A percentile compares a stretch with the other conserved stretches of the same genome.
phyloP scores from a whole-genome alignment of 2,329 filamentous ascomycete species.

The Seiridium unicorne region DNA sequence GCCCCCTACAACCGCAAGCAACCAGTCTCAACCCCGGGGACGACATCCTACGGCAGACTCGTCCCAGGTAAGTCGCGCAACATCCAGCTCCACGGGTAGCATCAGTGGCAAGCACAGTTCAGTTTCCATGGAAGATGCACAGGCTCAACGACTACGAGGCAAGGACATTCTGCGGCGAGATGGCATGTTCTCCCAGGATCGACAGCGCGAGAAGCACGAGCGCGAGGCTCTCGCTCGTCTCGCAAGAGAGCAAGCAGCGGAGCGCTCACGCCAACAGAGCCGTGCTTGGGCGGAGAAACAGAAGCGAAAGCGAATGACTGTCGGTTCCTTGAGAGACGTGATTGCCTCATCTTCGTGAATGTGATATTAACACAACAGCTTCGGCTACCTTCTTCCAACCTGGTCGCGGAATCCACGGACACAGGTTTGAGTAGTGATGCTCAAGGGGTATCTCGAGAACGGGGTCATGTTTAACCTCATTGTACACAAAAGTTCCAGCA shows the following conservation, averaged over 20 bases:
- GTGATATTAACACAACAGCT: too few relatives aligned
- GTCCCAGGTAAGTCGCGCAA: slow-evolving; percentile 31
- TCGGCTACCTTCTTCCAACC: too few relatives aligned
- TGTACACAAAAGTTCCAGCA: slow-evolving; percentile 13
- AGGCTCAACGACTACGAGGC: slow-evolving; percentile 51
- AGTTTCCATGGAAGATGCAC: slow-evolving; percentile 48
- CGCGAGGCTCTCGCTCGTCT: slow-evolving; percentile 52
- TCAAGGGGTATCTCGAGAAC: too few relatives aligned
- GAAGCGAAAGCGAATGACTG: slow-evolving; percentile 35
- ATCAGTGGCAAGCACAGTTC: slow-evolving; percentile 43
- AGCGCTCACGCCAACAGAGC: slow-evolving; percentile 57
- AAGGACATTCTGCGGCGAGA: slow-evolving; percentile 55
- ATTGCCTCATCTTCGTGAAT: slow-evolving; percentile 6
- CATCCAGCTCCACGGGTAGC: slow-evolving; percentile 46
- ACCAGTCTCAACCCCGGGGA: slow-evolving; percentile 25
- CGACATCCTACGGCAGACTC: slow-evolving; percentile 17
- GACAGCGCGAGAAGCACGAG: slow-evolving; percentile 52
- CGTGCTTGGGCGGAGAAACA: slow-evolving; percentile 64
- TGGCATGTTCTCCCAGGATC: slow-evolving; percentile 42
- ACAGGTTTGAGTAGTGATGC: too few relatives aligned
- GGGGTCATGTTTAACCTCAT: slow-evolving; percentile 5
- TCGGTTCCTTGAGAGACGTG: slow-evolving; percentile 21
- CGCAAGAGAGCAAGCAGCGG: slow-evolving; percentile 59
- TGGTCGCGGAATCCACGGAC: too few relatives aligned
- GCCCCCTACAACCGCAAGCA: slow-evolving; percentile 27